Percentiles rank a stretch among this genome's conserved stretches.
Conservation (phyloP, 192 early-diverging fungal species). For the Backusella morwellensis region DNA sequence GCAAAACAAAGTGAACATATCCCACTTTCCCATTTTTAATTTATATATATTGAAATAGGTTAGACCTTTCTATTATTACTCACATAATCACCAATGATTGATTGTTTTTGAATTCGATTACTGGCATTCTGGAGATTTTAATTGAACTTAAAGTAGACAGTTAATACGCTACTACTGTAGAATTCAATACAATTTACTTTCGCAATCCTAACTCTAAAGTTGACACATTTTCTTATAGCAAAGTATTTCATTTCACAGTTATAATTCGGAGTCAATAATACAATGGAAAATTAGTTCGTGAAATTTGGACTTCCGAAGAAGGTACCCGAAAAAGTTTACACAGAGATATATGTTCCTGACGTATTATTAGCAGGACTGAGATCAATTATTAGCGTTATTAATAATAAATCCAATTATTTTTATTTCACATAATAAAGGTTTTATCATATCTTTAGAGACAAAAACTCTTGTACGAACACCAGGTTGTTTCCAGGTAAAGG, state of each 20-base stretch:
- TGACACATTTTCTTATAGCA: background rate
- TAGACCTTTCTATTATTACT: background rate
- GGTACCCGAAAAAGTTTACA: background rate
- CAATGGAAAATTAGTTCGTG: background rate
- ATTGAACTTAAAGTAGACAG: background rate
- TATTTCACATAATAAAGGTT: background rate
- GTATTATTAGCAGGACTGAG: background rate
- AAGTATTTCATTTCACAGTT: background rate
- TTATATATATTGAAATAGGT: no score
- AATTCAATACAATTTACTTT: background rate
- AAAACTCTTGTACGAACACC: background rate
- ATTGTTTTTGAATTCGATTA: background rate
- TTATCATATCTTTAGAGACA: background rate
- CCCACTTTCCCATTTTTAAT: no score
- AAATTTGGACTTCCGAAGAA: background rate
- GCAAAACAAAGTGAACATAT: no score
- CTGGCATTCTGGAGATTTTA: background rate
- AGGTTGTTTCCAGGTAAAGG: background rate
- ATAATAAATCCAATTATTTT: background rate
- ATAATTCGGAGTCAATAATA: background rate
- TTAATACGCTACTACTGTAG: background rate
- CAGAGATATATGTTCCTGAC: background rate
- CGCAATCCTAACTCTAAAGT: background rate
- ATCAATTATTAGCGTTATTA: background rate
- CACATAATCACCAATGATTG: background rate